These are phyloP conservation scores for Colletotrichum scovillei DNA, from an alignment of 2,329 filamentous ascomycete species.

Conservation along the genomic window DNA sequence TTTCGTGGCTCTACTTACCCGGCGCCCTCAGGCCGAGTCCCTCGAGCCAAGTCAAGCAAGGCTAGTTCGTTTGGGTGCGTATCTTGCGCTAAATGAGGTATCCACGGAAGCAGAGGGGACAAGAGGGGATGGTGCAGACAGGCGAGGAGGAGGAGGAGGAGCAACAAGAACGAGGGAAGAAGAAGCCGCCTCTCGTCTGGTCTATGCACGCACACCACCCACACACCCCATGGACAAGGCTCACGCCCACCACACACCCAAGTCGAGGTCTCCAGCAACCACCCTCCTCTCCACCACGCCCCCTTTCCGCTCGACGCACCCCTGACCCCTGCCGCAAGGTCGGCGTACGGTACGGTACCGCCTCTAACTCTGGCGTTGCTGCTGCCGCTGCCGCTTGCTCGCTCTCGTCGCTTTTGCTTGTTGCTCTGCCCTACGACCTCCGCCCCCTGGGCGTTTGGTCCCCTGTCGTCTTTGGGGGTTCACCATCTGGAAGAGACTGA, in stretches of 20 bases:
- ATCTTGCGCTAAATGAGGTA: slow-evolving; percentile 28
- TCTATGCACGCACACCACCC: slow-evolving; percentile 4
- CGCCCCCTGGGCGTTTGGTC: slow-evolving; percentile 25
- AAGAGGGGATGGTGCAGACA: neutral
- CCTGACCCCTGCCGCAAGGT: slow-evolving; percentile 22
- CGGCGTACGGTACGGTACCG: slow-evolving; percentile 15
- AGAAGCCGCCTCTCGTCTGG: slow-evolving; percentile 9
- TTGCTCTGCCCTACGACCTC: slow-evolving; percentile 35
- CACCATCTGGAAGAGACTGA: slow-evolving; percentile 16
- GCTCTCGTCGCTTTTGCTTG: slow-evolving; percentile 11
- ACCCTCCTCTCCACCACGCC: neutral
- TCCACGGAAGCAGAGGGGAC: slow-evolving; percentile 6
- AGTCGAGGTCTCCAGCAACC: neutral
- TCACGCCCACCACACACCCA: slow-evolving; percentile 6
- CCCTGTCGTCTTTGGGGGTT: slow-evolving; percentile 2
- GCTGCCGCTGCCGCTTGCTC: slow-evolving; percentile 1
- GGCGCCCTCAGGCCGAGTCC: slow-evolving; percentile 6
- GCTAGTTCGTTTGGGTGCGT: slow-evolving; percentile 25
- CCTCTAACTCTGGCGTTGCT: slow-evolving; percentile 14
- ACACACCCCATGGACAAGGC: neutral
- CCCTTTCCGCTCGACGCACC: slow-evolving; percentile 8
- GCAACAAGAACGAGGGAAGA: slow-evolving; percentile 12
- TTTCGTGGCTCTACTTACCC: slow-evolving; percentile 31
- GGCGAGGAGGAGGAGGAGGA: slow-evolving; percentile 6
- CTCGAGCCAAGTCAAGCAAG: neutral